Conservation (phyloP, 106 monocot species). For the Triglochin maritima region DNA sequence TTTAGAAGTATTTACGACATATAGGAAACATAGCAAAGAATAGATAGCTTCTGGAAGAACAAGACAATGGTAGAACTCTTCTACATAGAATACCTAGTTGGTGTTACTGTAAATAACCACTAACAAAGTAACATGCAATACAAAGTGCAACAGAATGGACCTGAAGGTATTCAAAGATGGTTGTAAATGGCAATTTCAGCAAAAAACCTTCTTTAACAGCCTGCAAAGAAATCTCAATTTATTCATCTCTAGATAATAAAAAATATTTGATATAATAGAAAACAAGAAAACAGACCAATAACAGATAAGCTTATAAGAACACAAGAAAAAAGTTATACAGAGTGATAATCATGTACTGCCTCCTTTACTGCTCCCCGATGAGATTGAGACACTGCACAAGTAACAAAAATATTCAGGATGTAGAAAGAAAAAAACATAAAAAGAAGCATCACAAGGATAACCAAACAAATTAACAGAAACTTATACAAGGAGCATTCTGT, state of each 20-base stretch:
- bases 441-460: background rate
- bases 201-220: slow-evolving; percentile 56
- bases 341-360: slow-evolving; percentile 61
- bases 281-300: background rate
- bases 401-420: background rate
- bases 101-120: too few species aligned
- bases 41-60: too few species aligned
- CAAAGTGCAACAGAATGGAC: slow-evolving; percentile 10
- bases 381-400: slow-evolving; percentile 40
- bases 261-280: background rate
- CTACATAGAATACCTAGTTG: too few species aligned
- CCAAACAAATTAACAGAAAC: background rate
- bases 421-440: background rate
- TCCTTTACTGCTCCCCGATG: slow-evolving; percentile 50
- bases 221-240: slow-evolving; percentile 21
- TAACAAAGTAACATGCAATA: too few species aligned
- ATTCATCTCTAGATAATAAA: background rate
- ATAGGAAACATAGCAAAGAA: too few species aligned
- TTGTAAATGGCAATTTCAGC: slow-evolving; percentile 84
- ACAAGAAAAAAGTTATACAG: slow-evolving; percentile 22
- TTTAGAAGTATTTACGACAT: too few species aligned
- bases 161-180: slow-evolving; percentile 99
- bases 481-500: too few species aligned
- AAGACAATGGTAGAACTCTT: too few species aligned
- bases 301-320: background rate